These are phyloP conservation scores for Tolypocladium album DNA, from an alignment of 2,329 filamentous ascomycete genomes.

Conservation along the genomic window DNA sequence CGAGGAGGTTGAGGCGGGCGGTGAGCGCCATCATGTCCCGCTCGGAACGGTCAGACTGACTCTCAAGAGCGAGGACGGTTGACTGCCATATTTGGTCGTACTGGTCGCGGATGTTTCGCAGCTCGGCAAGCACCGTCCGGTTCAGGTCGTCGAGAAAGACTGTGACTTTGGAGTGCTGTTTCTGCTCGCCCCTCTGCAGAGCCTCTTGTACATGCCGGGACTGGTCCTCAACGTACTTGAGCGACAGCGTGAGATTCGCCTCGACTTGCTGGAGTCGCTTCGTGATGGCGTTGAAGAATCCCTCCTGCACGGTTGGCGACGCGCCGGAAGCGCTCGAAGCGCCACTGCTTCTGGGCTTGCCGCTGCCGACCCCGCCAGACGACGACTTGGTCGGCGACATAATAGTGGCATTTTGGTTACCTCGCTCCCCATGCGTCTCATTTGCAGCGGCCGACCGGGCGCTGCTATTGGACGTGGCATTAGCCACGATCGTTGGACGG, in stretches of 20 bases:
- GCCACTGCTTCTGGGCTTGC: conserved; percentile 17
- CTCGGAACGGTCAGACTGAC: conserved; percentile 74
- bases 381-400: conserved; percentile 1
- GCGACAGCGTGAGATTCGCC: conserved; percentile 80
- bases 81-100: conserved; percentile 97
- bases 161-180: conserved; percentile 74
- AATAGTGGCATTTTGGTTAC: not conserved
- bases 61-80: conserved; percentile 83
- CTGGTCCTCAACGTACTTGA: conserved; percentile 96
- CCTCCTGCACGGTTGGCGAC: conserved; percentile 84
- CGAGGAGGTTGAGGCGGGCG: conserved; percentile 70
- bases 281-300: conserved; percentile 93
- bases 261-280: conserved; percentile 89
- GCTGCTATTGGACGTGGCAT: not conserved
- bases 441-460: not conserved
- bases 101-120: conserved; percentile 66
- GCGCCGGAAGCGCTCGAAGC: conserved; percentile 15
- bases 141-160: conserved; percentile 80
- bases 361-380: conserved; percentile 6
- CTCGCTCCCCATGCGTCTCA: conserved; percentile 2
- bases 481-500: not conserved
- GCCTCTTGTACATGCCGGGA: conserved; percentile 83
- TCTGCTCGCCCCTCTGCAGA: conserved; percentile 75
- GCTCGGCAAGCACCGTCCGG: conserved; percentile 70
- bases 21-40: conserved; percentile 76